Percentiles rank a stretch among this genome's conserved stretches.
These are phyloP conservation scores for Gymnopus androsaceus DNA, from an alignment of 1,284 basidiomycete species.

Conservation along the genomic window DNA sequence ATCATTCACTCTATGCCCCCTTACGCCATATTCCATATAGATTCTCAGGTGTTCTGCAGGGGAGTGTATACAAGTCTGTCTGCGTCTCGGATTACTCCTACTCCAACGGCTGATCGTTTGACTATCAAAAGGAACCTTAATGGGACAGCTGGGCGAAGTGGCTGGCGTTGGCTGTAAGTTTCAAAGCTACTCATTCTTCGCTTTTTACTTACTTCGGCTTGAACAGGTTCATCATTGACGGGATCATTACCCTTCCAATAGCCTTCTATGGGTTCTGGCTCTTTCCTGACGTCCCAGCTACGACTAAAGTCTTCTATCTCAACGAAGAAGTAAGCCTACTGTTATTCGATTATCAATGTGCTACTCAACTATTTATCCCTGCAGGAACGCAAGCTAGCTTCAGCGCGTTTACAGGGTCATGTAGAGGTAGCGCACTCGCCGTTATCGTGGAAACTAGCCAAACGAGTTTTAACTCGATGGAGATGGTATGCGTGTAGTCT, in stretches of 20 bases:
- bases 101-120: neutral
- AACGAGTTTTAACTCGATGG: slow-evolving; percentile 63
- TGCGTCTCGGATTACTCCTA: neutral
- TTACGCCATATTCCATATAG: slow-evolving; percentile 31
- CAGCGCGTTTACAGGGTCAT: slow-evolving; percentile 46
- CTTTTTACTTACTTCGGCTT: neutral
- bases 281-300: slow-evolving; percentile 72
- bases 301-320: slow-evolving; percentile 67
- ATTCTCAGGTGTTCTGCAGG: slow-evolving; percentile 72
- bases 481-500: slow-evolving; percentile 70
- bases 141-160: slow-evolving; percentile 57
- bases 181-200: neutral
- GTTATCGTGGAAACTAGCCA: slow-evolving; percentile 51
- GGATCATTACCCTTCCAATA: slow-evolving; percentile 71
- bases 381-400: slow-evolving; percentile 59
- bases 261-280: slow-evolving; percentile 72
- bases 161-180: slow-evolving; percentile 72
- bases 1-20: slow-evolving; percentile 9
- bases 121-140: slow-evolving; percentile 55
- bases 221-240: slow-evolving; percentile 69
- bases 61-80: slow-evolving; percentile 3
- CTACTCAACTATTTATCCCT: neutral
- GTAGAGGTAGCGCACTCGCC: slow-evolving; percentile 40
- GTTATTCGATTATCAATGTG: neutral
- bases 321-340: slow-evolving; percentile 47